phyloP scores from a whole-genome alignment of 1,284 basidiomycete species.

The Marasmius oreades region DNA sequence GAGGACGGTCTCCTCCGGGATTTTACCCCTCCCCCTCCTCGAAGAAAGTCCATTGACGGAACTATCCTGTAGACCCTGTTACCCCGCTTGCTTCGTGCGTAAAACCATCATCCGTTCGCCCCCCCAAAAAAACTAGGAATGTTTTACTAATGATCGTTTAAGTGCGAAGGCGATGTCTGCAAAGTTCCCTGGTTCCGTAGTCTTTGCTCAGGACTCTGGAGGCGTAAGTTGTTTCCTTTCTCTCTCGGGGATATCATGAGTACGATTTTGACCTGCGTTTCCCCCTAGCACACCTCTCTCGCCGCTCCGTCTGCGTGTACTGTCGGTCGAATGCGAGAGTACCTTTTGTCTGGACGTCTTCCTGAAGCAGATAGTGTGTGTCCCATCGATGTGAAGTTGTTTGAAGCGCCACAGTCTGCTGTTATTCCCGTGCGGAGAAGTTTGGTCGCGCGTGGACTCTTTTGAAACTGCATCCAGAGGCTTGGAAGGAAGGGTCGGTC shows the following conservation, averaged over 20 bases:
- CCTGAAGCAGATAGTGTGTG: neutral
- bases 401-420: neutral
- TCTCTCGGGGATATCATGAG: neutral
- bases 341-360: neutral
- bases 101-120: neutral
- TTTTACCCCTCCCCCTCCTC: neutral
- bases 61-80: conserved; percentile 3
- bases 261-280: neutral
- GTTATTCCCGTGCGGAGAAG: neutral
- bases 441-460: neutral
- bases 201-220: conserved; percentile 12
- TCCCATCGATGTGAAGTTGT: neutral
- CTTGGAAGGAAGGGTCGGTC: too few species aligned
- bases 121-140: too few species aligned
- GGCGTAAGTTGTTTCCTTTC: conserved; percentile 5
- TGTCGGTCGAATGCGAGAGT: neutral
- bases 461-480: too few species aligned
- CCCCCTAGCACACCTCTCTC: neutral
- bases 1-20: neutral
- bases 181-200: conserved; percentile 12
- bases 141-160: neutral
- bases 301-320: neutral
- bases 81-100: conserved; percentile 3
- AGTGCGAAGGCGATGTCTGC: conserved; percentile 9
- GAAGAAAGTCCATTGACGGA: too few species aligned